These are phyloP conservation scores for Beauveria asiatica DNA, from an alignment of 2,329 filamentous ascomycete genomes.

Conservation along the genomic window DNA sequence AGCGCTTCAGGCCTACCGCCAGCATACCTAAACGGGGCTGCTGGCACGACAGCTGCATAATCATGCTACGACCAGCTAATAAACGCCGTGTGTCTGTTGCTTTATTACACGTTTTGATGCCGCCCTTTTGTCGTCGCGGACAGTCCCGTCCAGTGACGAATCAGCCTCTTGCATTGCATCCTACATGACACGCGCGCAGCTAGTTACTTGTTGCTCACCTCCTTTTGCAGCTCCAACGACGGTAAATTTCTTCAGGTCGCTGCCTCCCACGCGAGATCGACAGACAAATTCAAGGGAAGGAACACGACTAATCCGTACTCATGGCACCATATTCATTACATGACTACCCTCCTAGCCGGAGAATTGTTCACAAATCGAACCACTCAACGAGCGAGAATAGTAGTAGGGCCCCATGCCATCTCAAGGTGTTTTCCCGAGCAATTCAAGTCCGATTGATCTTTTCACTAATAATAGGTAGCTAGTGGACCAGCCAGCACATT, in stretches of 20 bases:
- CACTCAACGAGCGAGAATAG: background rate
- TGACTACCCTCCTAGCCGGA: background rate
- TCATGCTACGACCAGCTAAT: no score
- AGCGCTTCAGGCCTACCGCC: background rate
- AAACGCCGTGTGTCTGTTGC: background rate
- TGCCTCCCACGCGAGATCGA: no score
- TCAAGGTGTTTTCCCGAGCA: background rate
- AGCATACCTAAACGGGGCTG: background rate
- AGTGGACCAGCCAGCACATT: background rate
- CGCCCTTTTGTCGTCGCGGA: background rate
- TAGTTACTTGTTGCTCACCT: background rate
- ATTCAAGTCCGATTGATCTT: slow-evolving; percentile 6
- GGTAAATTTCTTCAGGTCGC: background rate
- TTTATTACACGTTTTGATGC: background rate
- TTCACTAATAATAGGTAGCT: background rate
- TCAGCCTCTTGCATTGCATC: background rate
- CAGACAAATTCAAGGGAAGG: no score
- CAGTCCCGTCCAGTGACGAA: background rate
- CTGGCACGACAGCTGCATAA: background rate
- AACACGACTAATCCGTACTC: no score
- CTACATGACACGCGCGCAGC: background rate
- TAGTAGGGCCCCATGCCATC: background rate
- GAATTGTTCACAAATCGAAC: background rate
- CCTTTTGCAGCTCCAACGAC: background rate
- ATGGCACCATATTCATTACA: background rate